Conservation (phyloP, 2,329 filamentous ascomycete species). For the Periconia digitata region DNA sequence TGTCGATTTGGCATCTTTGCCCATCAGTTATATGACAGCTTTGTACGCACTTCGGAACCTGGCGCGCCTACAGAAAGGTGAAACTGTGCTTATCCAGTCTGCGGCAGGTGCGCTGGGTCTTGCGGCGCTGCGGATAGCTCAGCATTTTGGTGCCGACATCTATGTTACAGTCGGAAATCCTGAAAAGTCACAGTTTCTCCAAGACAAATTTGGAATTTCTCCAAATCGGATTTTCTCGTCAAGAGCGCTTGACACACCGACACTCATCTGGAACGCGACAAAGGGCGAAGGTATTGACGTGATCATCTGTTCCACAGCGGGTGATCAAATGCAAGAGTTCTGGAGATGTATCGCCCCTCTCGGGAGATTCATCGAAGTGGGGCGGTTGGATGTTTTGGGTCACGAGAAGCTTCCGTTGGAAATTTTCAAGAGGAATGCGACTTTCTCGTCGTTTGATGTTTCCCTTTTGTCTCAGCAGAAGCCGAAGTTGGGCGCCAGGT, state of each 20-base stretch:
- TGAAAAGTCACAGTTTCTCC: constrained; percentile 17
- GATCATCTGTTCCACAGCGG: constrained; percentile 24
- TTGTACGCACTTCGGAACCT: constrained; percentile 22
- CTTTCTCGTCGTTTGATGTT: constrained; percentile 17
- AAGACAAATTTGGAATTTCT: constrained; percentile 13
- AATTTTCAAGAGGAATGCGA: constrained; percentile 7
- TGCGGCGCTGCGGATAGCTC: constrained; percentile 18
- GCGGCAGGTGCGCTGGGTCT: constrained; percentile 22
- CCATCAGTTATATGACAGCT: constrained; percentile 19
- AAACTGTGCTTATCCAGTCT: constrained; percentile 17
- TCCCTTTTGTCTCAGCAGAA: constrained; percentile 3
- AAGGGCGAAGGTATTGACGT: constrained; percentile 30
- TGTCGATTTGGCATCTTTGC: constrained; percentile 21
- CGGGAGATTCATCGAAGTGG: constrained; percentile 28
- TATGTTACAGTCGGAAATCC: constrained; percentile 18
- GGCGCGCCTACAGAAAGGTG: constrained; percentile 12
- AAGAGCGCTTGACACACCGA: not conserved
- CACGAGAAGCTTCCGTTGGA: constrained; percentile 1
- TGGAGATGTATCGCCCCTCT: constrained; percentile 24
- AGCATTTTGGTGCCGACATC: constrained; percentile 20
- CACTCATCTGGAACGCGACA: constrained; percentile 10
- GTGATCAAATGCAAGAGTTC: constrained; percentile 18
- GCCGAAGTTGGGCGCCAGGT: constrained; percentile 7
- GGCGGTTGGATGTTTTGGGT: constrained; percentile 3
- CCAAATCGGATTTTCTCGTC: not conserved